Conservation (phyloP, 306 rosid genomes). For the Oemleria cerasiformis region DNA sequence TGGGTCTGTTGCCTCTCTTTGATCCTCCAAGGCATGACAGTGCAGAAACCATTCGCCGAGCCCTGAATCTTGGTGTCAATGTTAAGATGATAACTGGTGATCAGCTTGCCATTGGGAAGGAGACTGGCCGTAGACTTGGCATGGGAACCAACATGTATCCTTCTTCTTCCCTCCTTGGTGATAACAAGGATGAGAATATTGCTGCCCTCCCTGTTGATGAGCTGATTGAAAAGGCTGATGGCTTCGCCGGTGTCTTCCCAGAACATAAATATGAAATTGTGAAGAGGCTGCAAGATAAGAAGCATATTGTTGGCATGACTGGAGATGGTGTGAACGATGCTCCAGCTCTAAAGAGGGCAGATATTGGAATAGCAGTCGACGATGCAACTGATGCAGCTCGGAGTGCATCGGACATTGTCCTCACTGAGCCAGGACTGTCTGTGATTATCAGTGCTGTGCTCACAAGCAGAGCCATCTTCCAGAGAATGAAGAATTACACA, state of each 20-base stretch:
- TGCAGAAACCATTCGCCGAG: constrained; percentile 84
- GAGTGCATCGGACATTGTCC: constrained; percentile 85
- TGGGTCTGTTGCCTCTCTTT: constrained; percentile 86
- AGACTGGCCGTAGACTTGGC: constrained; percentile 92
- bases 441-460: constrained; percentile 82
- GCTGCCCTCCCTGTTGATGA: constrained; percentile 72
- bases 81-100: constrained; percentile 98
- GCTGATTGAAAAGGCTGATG: constrained; percentile 91
- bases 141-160: constrained; percentile 99
- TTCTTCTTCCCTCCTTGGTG: constrained; percentile 87
- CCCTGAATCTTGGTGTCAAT: constrained; percentile 77
- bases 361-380: constrained; percentile 91
- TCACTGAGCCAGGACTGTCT: constrained; percentile 89
- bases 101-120: constrained; percentile 89
- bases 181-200: constrained; percentile 55
- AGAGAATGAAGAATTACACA: constrained; percentile 93
- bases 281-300: constrained; percentile 71
- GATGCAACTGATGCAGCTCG: constrained; percentile 95
- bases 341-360: constrained; percentile 81
- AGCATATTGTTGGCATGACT: constrained; percentile 89
- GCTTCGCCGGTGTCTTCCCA: constrained; percentile 95
- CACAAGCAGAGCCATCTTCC: constrained; percentile 90
- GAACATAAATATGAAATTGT: constrained; percentile 93
- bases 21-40: constrained; percentile 97
- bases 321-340: constrained; percentile 98